Evolutionary conservation across 2,329 filamentous ascomycete genomes (phyloP).

Genomic region (Aspergillus japonicus): DNA sequence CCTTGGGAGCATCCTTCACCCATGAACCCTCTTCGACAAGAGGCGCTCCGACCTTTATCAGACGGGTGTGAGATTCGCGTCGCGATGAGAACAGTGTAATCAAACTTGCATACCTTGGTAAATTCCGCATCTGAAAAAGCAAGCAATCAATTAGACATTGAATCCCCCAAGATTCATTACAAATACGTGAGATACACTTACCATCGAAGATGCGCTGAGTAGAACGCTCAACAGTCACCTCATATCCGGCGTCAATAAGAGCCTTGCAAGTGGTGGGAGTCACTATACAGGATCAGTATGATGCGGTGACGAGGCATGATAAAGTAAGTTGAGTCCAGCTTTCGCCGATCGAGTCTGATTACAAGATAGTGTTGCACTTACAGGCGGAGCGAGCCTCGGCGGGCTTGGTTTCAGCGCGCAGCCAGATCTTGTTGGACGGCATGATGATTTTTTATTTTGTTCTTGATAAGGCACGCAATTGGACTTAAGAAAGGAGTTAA

Average conservation of each 20-base stretch:
- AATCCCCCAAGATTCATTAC: neutral
- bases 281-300: conserved; percentile 27
- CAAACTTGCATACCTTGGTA: conserved; percentile 27
- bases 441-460: conserved; percentile 20
- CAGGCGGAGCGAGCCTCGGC: conserved; percentile 56
- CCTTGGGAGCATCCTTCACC: conserved; percentile 61
- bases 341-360: conserved; percentile 10
- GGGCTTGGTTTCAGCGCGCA: conserved; percentile 61
- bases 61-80: neutral
- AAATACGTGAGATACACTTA: conserved; percentile 17
- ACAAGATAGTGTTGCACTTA: conserved; percentile 22
- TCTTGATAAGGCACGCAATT: neutral
- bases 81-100: neutral
- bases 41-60: conserved; percentile 56
- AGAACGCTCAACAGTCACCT: conserved; percentile 65
- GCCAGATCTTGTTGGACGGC: conserved; percentile 49
- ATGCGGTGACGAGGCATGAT: neutral
- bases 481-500: conserved; percentile 7
- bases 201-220: conserved; percentile 62
- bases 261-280: conserved; percentile 57
- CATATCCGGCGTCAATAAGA: conserved; percentile 68
- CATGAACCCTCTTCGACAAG: conserved; percentile 67
- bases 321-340: neutral
- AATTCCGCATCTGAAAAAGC: conserved; percentile 34
- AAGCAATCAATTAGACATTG: neutral